phyloP scores from a whole-genome alignment of 306 rosid species.

The Crotalaria pallida region DNA sequence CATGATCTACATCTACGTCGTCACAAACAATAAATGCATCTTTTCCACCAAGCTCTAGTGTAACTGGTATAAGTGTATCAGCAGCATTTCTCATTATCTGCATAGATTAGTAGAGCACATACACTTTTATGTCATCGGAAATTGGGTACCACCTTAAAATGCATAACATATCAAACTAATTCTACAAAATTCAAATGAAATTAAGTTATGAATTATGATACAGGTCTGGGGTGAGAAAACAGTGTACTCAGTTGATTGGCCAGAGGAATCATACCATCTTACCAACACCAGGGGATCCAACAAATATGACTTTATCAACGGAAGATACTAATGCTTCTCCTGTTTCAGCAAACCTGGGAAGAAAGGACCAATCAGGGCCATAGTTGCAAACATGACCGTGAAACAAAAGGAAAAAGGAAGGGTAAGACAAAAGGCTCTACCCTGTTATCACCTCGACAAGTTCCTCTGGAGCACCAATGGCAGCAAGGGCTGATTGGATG shows the following conservation, averaged over 20 bases:
- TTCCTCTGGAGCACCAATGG: conserved; percentile 93
- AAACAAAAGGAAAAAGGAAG: not conserved
- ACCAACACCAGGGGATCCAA: conserved; percentile 93
- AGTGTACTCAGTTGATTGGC: not conserved
- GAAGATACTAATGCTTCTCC: conserved; percentile 90
- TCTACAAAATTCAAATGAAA: not conserved
- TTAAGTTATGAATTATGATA: conserved; percentile 2
- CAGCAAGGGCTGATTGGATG: conserved; percentile 92
- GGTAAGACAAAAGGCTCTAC: conserved; percentile 31
- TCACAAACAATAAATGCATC: conserved; percentile 89
- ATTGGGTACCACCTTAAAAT: not conserved
- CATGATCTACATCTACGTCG: conserved; percentile 74
- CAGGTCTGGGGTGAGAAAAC: not conserved
- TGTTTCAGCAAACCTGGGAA: conserved; percentile 77
- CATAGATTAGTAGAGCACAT: conserved; percentile 17
- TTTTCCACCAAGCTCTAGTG: conserved; percentile 93
- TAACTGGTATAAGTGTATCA: conserved; percentile 70
- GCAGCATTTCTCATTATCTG: conserved; percentile 91
- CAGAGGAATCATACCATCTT: conserved; percentile 64
- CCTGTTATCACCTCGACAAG: conserved; percentile 85
- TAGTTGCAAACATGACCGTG: not conserved
- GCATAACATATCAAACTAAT: not conserved
- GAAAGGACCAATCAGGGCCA: conserved; percentile 14
- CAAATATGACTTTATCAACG: conserved; percentile 85
- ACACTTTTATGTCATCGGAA: not conserved